phyloP scores from a whole-genome alignment of 2,329 filamentous ascomycete genomes.

The Talaromyces sp. region DNA sequence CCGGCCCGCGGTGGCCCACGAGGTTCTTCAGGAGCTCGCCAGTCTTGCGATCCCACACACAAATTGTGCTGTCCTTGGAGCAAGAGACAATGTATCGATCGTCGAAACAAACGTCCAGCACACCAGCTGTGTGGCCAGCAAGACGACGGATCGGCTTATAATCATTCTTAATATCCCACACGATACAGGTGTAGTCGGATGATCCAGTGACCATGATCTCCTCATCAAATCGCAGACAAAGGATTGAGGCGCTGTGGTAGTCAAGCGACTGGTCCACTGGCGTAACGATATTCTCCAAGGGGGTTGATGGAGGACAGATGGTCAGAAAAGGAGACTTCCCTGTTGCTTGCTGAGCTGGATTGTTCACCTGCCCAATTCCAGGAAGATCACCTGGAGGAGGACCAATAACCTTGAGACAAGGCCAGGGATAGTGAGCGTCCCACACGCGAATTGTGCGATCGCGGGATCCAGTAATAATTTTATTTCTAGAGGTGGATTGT shows the following conservation, averaged over 20 bases:
- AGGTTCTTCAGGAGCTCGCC: conserved; percentile 76
- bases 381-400: conserved; percentile 61
- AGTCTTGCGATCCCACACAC: conserved; percentile 87
- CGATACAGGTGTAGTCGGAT: conserved; percentile 86
- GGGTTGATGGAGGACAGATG: conserved; percentile 55
- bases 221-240: conserved; percentile 93
- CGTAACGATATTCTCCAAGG: conserved; percentile 56
- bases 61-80: conserved; percentile 92
- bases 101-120: conserved; percentile 92
- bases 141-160: conserved; percentile 82
- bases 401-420: conserved; percentile 84
- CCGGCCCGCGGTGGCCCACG: conserved; percentile 82
- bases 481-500: conserved; percentile 61
- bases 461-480: conserved; percentile 94
- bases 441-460: conserved; percentile 95
- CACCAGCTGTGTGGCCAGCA: conserved; percentile 77
- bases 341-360: conserved; percentile 44
- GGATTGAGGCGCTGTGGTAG: conserved; percentile 88
- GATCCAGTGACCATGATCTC: conserved; percentile 93
- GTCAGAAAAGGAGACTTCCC: conserved; percentile 49
- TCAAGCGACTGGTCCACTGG: conserved; percentile 41
- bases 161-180: conserved; percentile 79
- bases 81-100: conserved; percentile 92
- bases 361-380: conserved; percentile 48
- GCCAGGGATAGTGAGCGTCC: conserved; percentile 81